Evolutionary conservation across 768 basidiomycete species (phyloP).

Genomic region (Boletus vermiculosoides): DNA sequence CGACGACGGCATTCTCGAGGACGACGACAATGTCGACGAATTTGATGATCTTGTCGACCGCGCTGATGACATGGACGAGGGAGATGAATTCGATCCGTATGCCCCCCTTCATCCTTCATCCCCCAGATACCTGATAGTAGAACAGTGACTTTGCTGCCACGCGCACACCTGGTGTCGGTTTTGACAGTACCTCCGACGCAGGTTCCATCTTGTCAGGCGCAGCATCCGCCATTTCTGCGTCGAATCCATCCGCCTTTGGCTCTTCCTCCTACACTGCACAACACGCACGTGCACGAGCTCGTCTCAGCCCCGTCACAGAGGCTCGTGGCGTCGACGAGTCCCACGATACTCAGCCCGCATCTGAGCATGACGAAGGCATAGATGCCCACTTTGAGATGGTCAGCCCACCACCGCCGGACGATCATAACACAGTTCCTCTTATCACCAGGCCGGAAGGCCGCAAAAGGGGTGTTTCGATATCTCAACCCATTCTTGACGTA

Average conservation of each 20-base stretch:
- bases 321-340: slow-evolving; percentile 35
- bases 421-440: slow-evolving; percentile 17
- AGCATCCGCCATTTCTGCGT: slow-evolving; percentile 49
- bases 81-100: slow-evolving; percentile 80
- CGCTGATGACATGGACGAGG: slow-evolving; percentile 56
- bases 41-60: slow-evolving; percentile 52
- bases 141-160: slow-evolving; percentile 68
- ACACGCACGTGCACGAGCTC: slow-evolving; percentile 39
- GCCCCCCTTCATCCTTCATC: slow-evolving; percentile 27
- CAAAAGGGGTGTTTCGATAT: slow-evolving; percentile 31
- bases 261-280: slow-evolving; percentile 46
- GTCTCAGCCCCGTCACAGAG: slow-evolving; percentile 67
- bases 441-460: slow-evolving; percentile 28
- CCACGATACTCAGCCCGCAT: slow-evolving; percentile 22
- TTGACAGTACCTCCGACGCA: slow-evolving; percentile 63
- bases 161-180: slow-evolving; percentile 46
- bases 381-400: slow-evolving; percentile 58
- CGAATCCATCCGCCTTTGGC: slow-evolving; percentile 51
- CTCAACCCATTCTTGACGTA: slow-evolving; percentile 17
- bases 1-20: slow-evolving; percentile 45
- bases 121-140: neutral
- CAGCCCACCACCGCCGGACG: slow-evolving; percentile 37
- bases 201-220: slow-evolving; percentile 57
- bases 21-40: slow-evolving; percentile 50
- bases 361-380: slow-evolving; percentile 27